Evolutionary conservation across 192 early-diverging fungal species (phyloP), one percentile per base, ranked within the genome.

Genomic region (Pilaira anomala): DNA sequence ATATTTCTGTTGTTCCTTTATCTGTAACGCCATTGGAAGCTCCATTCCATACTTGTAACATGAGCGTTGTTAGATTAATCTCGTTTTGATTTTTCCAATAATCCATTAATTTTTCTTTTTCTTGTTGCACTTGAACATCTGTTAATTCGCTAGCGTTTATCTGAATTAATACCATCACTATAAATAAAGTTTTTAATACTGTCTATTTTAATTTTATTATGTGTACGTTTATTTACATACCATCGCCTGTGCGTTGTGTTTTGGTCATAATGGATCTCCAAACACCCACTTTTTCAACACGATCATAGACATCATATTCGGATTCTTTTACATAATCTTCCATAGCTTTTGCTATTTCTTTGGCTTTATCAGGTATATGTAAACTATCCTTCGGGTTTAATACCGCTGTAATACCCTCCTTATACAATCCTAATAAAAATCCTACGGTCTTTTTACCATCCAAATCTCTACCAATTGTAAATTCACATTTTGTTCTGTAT

Each of bases 401-500:
- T 2, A 93, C 86, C 13, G 66, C 62, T 0, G 77, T 79, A 22
- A 77, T 36, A 14, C 88, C 89, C 14, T 87, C 78, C 21, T 80
- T 78, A 72, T 76, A 91, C 8, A 76, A 39, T 12, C 91, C 91
- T 18, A 86, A 59, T 30, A 85, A 65, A 65, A 93, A 93, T 1
- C 91, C 91, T 55, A 88, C 78, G 0, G 75, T 64, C 21, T 36
- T 62, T 29, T 87, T 62, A 7, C 81, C 84, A 0, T 82, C 72
- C 9, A 76, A 25, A 68, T 90, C 76, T 56, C 58, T 63, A 21
- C 91, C 91, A 68, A 89, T 78, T 0, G 85, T 75, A 65, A 91
- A 93, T 66, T 93, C 89, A 65, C 86, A 89, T 69, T 93, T 93
- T 65, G 68, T 93, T 45, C 89, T 71, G 69, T 91, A 93, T 2